phyloP scores from a whole-genome alignment of 139 green algal species.

The Parachlorella kessleri region DNA sequence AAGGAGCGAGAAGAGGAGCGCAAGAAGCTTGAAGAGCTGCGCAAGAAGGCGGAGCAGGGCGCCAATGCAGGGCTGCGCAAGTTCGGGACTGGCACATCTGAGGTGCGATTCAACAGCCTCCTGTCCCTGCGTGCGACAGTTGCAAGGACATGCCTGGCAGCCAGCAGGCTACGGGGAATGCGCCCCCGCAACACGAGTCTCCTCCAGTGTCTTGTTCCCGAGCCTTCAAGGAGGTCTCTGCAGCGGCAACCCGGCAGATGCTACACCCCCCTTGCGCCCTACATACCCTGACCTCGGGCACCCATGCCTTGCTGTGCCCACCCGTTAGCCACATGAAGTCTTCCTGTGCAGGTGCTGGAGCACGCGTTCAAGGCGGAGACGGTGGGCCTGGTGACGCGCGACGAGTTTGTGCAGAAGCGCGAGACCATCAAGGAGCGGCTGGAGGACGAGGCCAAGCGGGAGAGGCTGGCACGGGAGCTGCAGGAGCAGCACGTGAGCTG shows the following conservation, averaged over 20 bases:
- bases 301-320: no score
- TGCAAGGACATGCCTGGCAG: no score
- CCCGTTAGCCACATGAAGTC: no score
- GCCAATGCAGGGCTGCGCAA: constrained; percentile 59
- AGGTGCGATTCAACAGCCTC: no score
- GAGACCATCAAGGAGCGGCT: constrained; percentile 71
- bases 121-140: no score
- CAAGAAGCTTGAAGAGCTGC: constrained; percentile 70
- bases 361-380: constrained; percentile 95
- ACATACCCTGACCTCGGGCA: not conserved
- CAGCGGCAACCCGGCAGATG: no score
- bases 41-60: constrained; percentile 53
- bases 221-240: no score
- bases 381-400: constrained; percentile 91
- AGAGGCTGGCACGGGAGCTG: constrained; percentile 58
- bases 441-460: constrained; percentile 41
- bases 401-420: constrained; percentile 91
- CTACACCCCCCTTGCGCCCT: no score
- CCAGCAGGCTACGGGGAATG: no score
- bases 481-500: constrained; percentile 14
- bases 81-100: constrained; percentile 71
- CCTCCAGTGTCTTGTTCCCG: no score
- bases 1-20: constrained; percentile 76
- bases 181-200: no score
- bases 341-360: constrained; percentile 72